Percentiles rank a stretch among this genome's conserved stretches.
phyloP scores from a whole-genome alignment of 495 filamentous ascomycete species.

The Penicillium herquei region DNA sequence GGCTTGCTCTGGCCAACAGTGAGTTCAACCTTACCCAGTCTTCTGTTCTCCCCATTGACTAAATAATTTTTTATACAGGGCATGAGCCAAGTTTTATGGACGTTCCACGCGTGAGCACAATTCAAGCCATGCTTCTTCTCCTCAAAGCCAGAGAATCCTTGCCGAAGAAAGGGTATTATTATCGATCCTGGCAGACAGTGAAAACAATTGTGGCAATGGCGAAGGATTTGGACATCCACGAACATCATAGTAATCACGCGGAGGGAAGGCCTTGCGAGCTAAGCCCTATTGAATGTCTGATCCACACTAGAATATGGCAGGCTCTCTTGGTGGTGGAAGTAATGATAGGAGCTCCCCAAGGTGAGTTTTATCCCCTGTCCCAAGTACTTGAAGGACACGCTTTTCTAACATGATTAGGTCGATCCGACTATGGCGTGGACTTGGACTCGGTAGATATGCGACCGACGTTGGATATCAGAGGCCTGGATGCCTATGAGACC shows the following conservation, averaged over 20 bases:
- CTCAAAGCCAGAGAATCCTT: slow-evolving; percentile 88
- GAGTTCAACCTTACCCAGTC: slow-evolving; percentile 31
- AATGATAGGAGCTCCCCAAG: slow-evolving; percentile 95
- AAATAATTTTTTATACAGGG: slow-evolving; percentile 46
- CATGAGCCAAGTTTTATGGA: slow-evolving; percentile 97
- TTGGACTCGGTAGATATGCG: slow-evolving; percentile 75
- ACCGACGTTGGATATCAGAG: slow-evolving; percentile 59
- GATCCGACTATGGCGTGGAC: slow-evolving; percentile 75
- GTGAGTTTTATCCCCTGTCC: slow-evolving; percentile 40
- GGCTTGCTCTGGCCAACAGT: slow-evolving; percentile 93
- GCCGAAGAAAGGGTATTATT: slow-evolving; percentile 94
- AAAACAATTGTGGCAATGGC: slow-evolving; percentile 90
- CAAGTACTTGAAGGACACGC: background rate
- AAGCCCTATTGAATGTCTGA: slow-evolving; percentile 69
- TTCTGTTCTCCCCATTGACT: slow-evolving; percentile 20
- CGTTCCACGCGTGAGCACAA: slow-evolving; percentile 85
- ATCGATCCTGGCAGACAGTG: slow-evolving; percentile 95
- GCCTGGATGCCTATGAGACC: slow-evolving; percentile 73
- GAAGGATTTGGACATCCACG: slow-evolving; percentile 87
- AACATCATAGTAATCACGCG: slow-evolving; percentile 77
- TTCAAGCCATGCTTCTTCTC: slow-evolving; percentile 85
- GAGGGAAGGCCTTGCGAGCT: slow-evolving; percentile 68
- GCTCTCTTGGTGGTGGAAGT: slow-evolving; percentile 81
- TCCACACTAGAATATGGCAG: slow-evolving; percentile 90
- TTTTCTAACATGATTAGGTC: slow-evolving; percentile 48